phyloP scores from a whole-genome alignment of 2,329 filamentous ascomycete genomes.

The Pezicula neosporulosa region DNA sequence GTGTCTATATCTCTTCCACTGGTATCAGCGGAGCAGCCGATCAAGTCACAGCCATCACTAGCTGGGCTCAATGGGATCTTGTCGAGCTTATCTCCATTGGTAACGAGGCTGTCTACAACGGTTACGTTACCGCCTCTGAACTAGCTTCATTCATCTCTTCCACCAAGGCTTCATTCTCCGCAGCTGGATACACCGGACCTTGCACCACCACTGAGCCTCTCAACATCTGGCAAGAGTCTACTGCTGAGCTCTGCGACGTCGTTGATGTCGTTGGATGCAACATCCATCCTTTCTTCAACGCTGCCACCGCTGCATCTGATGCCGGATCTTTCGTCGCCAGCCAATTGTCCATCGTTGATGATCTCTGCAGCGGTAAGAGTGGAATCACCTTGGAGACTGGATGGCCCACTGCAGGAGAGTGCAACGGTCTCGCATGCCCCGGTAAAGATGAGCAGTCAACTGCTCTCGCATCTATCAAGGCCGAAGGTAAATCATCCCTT shows the following conservation, averaged over 20 bases:
- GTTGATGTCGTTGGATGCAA: conserved; percentile 82
- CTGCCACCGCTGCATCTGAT: conserved; percentile 53
- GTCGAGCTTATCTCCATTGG: conserved; percentile 81
- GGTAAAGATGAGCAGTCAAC: conserved; percentile 61
- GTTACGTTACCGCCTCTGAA: conserved; percentile 57
- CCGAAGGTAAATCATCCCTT: conserved; percentile 22
- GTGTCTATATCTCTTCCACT: conserved; percentile 76
- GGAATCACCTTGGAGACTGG: conserved; percentile 87
- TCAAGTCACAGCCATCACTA: conserved; percentile 71
- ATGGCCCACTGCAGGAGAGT: conserved; percentile 70
- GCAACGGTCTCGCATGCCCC: conserved; percentile 72
- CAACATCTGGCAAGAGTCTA: conserved; percentile 66
- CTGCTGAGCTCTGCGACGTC: conserved; percentile 60
- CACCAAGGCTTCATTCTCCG: conserved; percentile 59
- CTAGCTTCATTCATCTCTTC: conserved; percentile 69
- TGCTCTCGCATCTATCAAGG: conserved; percentile 70
- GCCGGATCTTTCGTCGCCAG: conserved; percentile 74
- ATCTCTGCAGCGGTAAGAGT: conserved; percentile 67
- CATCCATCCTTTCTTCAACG: conserved; percentile 94
- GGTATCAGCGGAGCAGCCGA: conserved; percentile 50
- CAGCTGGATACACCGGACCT: conserved; percentile 66
- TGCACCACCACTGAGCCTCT: conserved; percentile 87
- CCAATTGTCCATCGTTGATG: conserved; percentile 69
- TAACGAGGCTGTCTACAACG: conserved; percentile 86
- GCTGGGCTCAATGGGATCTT: conserved; percentile 70